Evolutionary conservation across 2,329 filamentous ascomycete genomes (phyloP).

Genomic region (Pseudocercospora fijiensis): DNA sequence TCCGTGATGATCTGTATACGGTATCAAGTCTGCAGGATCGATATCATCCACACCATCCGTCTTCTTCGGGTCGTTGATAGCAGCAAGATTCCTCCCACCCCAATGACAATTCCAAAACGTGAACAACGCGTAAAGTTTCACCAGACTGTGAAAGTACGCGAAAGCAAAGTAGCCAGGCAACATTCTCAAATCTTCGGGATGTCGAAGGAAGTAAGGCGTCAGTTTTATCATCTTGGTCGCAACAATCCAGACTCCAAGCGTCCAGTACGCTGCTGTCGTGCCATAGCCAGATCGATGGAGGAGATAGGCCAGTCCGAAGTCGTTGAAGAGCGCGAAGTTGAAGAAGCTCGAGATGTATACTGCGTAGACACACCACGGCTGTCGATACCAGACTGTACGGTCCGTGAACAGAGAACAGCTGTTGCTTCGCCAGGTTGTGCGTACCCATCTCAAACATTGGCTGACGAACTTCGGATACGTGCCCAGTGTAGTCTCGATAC

Average conservation of each 20-base stretch:
- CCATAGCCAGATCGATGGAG: neutral
- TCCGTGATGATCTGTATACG: neutral
- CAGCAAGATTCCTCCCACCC: conserved; percentile 9
- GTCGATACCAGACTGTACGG: conserved; percentile 5
- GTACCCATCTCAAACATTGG: conserved; percentile 15
- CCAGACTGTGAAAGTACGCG: conserved; percentile 15
- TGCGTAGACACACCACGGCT: conserved; percentile 13
- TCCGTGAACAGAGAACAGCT: conserved; percentile 12
- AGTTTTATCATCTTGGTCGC: conserved; percentile 15
- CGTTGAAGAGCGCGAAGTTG: conserved; percentile 17
- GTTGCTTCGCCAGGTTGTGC: conserved; percentile 13
- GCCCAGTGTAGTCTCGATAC: conserved; percentile 10
- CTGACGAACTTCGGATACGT: conserved; percentile 9
- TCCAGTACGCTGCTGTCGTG: neutral
- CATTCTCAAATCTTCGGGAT: conserved; percentile 15
- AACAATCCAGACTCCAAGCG: conserved; percentile 10
- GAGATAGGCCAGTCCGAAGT: conserved; percentile 8
- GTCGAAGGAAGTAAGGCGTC: conserved; percentile 12
- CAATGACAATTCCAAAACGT: conserved; percentile 18
- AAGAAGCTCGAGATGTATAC: conserved; percentile 11
- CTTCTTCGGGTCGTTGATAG: neutral
- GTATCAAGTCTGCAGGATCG: neutral
- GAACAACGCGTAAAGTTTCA: conserved; percentile 13
- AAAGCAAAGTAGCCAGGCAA: conserved; percentile 12
- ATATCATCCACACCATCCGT: neutral